Evolutionary conservation across 257 asterid genomes (phyloP), one percentile per base, ranked within the genome.

Genomic region (Paulownia fortunei): DNA sequence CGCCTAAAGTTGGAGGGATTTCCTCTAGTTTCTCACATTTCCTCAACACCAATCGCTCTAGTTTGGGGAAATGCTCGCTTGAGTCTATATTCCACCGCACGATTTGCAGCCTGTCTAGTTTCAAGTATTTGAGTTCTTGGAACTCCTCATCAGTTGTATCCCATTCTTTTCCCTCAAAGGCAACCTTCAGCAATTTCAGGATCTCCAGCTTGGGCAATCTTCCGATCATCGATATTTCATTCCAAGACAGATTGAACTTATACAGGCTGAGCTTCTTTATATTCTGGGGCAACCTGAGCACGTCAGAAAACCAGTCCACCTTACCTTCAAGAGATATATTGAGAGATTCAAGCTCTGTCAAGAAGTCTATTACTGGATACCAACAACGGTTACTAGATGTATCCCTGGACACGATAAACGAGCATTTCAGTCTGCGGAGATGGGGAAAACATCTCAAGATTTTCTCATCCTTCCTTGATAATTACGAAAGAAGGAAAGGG

Each of bases 371-470:
- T 39, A 52, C 41, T 49, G n/a, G n/a, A n/a, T n/a, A n/a, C n/a
- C n/a, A n/a, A n/a, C n/a, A n/a, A n/a, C n/a, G n/a, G n/a, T n/a
- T n/a, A n/a, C n/a, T n/a, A n/a, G n/a, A n/a, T n/a, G n/a, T n/a
- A n/a, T 76, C 26, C 41, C 70, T 12, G 41, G 1, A 30, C 55
- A 56, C n/a, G n/a, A n/a, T n/a, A n/a, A n/a, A n/a, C n/a, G n/a
- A n/a, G n/a, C 80, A 76, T 76, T 76, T 76, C 67, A 76, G 64
- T 15, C 42, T 63, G 74, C 56, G 65, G 37, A 76, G 65, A 37
- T 36, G 1, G 42, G 56, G 61, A 4, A 27, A 52, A 42, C 64
- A 32, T 49, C 51, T 68, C 74, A 76, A 65, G 36, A 52, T 41
- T 64, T 64, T 51, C 65, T 67, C 80, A 15, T 76, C 74, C 37